Evolutionary conservation across 139 green algal species (phyloP), one percentile per base, ranked within the genome.

Genomic region (Volvox reticuliferus): DNA sequence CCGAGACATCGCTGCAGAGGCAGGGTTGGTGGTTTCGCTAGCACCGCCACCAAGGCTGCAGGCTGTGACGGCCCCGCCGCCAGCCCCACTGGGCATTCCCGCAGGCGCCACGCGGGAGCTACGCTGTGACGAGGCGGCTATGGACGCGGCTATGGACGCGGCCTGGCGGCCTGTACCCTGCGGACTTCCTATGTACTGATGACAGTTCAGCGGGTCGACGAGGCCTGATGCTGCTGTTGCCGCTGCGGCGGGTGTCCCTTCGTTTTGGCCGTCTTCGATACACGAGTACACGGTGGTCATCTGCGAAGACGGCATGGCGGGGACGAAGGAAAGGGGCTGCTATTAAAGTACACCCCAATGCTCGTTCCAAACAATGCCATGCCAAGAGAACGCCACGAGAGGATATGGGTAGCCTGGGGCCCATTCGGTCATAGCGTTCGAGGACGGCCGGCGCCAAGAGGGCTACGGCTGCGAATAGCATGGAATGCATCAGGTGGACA

Each of bases 201-300:
- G 44, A 9, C 44, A 55, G 44, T 55, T 55, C 44, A 55, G 44
- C 44, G 65, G 65, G 65, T 73, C 65, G 12, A 73, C 21, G 65
- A 28, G 24, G 65, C 65, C 65, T 73, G 21, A 5, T 24, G 44
- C 71, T 79, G 18, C 71, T 79, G 71, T 20, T 79, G 26, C 71
- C 18, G 71, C 71, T 20, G 76, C 35, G 19, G 76, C 33, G 19
- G 30, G 13, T 35, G 14, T 14, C 26, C 22, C 24, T n/a, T 30
- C 71, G 71, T n/a, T 30, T 2, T 20, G 14, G 71, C 71, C 71
- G 21, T 79, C 71, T 19, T 68, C 37, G 12, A 85, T 16, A 50
- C 79, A 85, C 22, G 79, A 69, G 22, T 85, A 85, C 6, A 67
- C 24, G 37, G 79, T 85, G 79, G 79, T 37, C 37, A 67, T 67